Conservation (phyloP, 1,139 yeast species). For the Candida pseudoviswanathii region DNA sequence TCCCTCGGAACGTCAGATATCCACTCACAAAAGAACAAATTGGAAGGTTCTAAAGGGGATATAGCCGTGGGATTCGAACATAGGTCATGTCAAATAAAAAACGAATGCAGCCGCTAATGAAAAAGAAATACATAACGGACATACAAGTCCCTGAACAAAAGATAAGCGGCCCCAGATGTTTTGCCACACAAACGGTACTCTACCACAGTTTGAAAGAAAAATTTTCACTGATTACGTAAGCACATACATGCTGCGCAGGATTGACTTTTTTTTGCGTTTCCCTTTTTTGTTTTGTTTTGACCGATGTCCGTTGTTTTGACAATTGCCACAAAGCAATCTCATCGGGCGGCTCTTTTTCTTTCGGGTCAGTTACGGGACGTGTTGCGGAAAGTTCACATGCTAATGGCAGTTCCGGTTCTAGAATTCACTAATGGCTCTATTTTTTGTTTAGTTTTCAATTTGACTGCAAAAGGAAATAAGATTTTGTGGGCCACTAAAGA, state of each 20-base stretch:
- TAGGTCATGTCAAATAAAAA: not conserved
- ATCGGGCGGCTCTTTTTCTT: too few relatives aligned
- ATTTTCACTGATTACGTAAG: not conserved
- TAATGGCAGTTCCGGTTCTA: not conserved
- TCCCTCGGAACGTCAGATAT: not conserved
- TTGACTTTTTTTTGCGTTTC: not conserved
- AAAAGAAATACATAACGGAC: not conserved
- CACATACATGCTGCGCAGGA: not conserved
- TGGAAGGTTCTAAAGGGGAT: not conserved
- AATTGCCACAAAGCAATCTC: too few relatives aligned
- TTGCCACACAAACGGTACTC: not conserved
- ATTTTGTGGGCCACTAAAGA: not conserved
- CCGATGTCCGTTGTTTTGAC: not conserved
- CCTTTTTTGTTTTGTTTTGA: too few relatives aligned
- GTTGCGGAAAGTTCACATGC: not conserved
- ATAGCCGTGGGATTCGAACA: not conserved
- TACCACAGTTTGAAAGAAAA: too few relatives aligned
- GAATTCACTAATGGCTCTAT: not conserved
- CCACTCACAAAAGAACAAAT: not conserved
- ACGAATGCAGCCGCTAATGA: not conserved
- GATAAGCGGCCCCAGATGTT: not conserved
- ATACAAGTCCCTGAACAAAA: not conserved
- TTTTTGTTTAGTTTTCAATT: not conserved
- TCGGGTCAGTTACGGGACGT: not conserved
- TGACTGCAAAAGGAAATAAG: constrained; percentile 3